Base-by-base conservation (phyloP, 345 rosid species). In the Erysimum cheiranthoides region DNA sequence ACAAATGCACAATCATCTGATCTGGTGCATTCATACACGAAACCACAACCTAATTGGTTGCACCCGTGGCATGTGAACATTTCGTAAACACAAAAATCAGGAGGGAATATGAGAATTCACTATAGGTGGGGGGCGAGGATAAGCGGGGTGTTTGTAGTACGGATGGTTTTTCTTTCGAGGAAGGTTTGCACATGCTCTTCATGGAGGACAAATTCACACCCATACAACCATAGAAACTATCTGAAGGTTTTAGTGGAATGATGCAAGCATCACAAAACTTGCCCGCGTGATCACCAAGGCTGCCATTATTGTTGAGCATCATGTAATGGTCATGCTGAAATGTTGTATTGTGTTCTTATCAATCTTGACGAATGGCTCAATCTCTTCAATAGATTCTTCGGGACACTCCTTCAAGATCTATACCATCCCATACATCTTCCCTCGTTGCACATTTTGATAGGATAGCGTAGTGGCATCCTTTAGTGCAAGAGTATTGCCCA, bases 91-190 rank as follows among this genome's bases (percentile, higher is more conserved):
- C 6, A 12, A 42, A 42, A 42, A 1, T 42, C 46, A 4, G 46
- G 46, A 13, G 16, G 6, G 46, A 42, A 42, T 42, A 42, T 0
- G 16, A 43, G 16, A 12, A 43, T 5, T 43, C 47, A 12, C 7
- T 4, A 14, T 16, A 6, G 10, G 51, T n/a, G 16, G 51, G 25
- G 10, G 6, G 40, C n/a, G 40, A 57, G 61, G n/a, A 36, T 16
- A 6, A 60, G 65, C 14, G 47, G 65, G n/a, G 38, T 61, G 66
- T 17, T 17, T 39, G 25, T 61, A n/a, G 66, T 17, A 34, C 5
- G 32, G 30, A 39, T 35, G 47, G 8, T 34, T 18, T 58, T 14
- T 58, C 2, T 32, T 34, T 8, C 42, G 40, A 58, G 40, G 62
- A 58, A 32, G 62, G 13, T 4, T 32, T 9, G 62, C 40, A 34